These are phyloP conservation scores for Aspergillus arachidicola DNA, from an alignment of 2,329 filamentous ascomycete genomes.

Conservation along the genomic window DNA sequence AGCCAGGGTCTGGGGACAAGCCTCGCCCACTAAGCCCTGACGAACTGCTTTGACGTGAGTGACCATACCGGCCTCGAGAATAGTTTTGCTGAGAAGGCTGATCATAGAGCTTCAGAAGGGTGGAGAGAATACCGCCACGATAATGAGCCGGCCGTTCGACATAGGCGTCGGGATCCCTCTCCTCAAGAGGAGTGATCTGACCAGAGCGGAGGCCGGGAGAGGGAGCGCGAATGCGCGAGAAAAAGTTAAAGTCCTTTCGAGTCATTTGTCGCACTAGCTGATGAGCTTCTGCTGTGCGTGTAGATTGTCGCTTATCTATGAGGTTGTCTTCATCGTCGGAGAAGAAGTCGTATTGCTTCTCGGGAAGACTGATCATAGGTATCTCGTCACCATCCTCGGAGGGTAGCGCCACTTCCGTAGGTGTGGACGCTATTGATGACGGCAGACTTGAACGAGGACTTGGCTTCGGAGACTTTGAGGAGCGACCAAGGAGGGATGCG, in stretches of 20 bases:
- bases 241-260: constrained; percentile 33
- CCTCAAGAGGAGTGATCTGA: constrained; percentile 36
- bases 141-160: constrained; percentile 69
- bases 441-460: constrained; percentile 31
- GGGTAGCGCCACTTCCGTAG: constrained; percentile 28
- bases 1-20: constrained; percentile 35
- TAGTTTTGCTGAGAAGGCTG: constrained; percentile 44
- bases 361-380: constrained; percentile 36
- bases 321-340: constrained; percentile 36
- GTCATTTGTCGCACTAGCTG: constrained; percentile 41
- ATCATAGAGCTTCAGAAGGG: constrained; percentile 70
- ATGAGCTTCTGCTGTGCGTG: constrained; percentile 34
- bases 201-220: constrained; percentile 38
- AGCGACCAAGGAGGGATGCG: constrained; percentile 36
- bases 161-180: constrained; percentile 60
- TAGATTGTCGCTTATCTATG: constrained; percentile 30
- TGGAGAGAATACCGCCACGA: constrained; percentile 72
- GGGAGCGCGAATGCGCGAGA: constrained; percentile 36
- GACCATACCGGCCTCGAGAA: constrained; percentile 29
- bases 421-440: constrained; percentile 34
- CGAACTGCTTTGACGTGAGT: constrained; percentile 35
- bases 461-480: constrained; percentile 33
- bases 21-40: constrained; percentile 34
- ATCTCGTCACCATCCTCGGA: constrained; percentile 38
- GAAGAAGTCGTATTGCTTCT: constrained; percentile 35